Conservation (phyloP, 768 basidiomycete species). For the Panaeolus cyanescens region DNA sequence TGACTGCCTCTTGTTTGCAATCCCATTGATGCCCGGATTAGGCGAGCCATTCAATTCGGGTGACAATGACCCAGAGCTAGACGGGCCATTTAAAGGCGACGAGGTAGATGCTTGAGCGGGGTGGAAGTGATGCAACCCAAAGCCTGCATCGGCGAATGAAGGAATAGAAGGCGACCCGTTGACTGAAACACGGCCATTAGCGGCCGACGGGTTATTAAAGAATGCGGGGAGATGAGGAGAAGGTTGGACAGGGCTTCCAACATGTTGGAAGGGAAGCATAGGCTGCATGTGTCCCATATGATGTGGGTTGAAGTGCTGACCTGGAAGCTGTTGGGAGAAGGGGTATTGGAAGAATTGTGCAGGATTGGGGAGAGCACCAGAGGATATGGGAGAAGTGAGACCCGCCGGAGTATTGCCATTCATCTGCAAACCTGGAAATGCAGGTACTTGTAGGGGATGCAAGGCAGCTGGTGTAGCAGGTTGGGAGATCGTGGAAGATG, state of each 20-base stretch:
- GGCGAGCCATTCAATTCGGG: slow-evolving; percentile 33
- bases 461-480: slow-evolving; percentile 16
- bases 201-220: neutral
- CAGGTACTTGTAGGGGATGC: slow-evolving; percentile 19
- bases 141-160: slow-evolving; percentile 9
- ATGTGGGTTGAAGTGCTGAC: neutral
- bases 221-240: slow-evolving; percentile 6
- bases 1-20: slow-evolving; percentile 19
- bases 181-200: neutral
- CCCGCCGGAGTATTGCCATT: slow-evolving; percentile 16
- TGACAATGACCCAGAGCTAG: slow-evolving; percentile 35
- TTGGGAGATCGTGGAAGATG: slow-evolving; percentile 17
- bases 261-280: slow-evolving; percentile 2
- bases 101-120: slow-evolving; percentile 12
- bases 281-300: neutral
- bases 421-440: slow-evolving; percentile 13
- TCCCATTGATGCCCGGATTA: slow-evolving; percentile 15
- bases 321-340: slow-evolving; percentile 11
- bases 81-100: slow-evolving; percentile 16
- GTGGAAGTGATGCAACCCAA: slow-evolving; percentile 5
- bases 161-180: neutral
- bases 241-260: slow-evolving; percentile 3
- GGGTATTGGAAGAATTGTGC: slow-evolving; percentile 18
- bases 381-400: slow-evolving; percentile 4
- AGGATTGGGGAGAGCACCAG: slow-evolving; percentile 4